Evolutionary conservation across 2,329 filamentous ascomycete genomes (phyloP).

Genomic region (Exophiala sp.): DNA sequence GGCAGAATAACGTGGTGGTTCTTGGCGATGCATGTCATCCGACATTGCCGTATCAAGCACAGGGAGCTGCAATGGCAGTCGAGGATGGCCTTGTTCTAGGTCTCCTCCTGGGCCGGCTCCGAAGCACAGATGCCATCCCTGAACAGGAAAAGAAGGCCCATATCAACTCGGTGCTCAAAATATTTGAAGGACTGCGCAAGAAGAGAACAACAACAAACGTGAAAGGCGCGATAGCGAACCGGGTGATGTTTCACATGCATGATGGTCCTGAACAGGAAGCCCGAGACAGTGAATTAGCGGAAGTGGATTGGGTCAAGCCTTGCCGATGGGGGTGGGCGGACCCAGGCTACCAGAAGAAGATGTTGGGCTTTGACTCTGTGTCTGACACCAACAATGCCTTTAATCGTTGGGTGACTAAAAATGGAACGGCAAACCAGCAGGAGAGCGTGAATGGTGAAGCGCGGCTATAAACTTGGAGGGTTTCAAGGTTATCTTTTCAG

Average conservation of each 20-base stretch:
- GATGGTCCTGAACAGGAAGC: conserved; percentile 7
- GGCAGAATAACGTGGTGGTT: conserved; percentile 39
- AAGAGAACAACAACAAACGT: conserved; percentile 8
- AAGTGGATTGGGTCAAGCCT: conserved; percentile 11
- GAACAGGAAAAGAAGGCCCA: not conserved
- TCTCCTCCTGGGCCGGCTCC: conserved; percentile 3
- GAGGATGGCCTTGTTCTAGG: conserved; percentile 43
- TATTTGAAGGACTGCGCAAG: conserved; percentile 11
- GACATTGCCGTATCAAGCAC: conserved; percentile 34
- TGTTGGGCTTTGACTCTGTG: conserved; percentile 10
- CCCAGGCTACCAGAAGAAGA: conserved; percentile 6
- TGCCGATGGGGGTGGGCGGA: conserved; percentile 11
- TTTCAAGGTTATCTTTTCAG: not conserved
- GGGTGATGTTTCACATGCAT: conserved; percentile 9
- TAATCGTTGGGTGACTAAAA: conserved; percentile 2
- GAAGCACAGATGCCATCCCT: not conserved
- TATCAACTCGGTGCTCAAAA: conserved; percentile 3
- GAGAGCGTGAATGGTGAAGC: not conserved
- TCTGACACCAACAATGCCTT: conserved; percentile 8
- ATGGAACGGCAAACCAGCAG: not conserved
- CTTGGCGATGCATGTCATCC: conserved; percentile 41
- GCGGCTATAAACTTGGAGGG: not conserved
- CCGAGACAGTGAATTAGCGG: conserved; percentile 3
- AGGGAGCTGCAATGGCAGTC: conserved; percentile 43
- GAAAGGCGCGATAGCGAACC: conserved; percentile 6